These are phyloP conservation scores for Corylus avellana DNA, from an alignment of 306 rosid species.

Conservation along the genomic window DNA sequence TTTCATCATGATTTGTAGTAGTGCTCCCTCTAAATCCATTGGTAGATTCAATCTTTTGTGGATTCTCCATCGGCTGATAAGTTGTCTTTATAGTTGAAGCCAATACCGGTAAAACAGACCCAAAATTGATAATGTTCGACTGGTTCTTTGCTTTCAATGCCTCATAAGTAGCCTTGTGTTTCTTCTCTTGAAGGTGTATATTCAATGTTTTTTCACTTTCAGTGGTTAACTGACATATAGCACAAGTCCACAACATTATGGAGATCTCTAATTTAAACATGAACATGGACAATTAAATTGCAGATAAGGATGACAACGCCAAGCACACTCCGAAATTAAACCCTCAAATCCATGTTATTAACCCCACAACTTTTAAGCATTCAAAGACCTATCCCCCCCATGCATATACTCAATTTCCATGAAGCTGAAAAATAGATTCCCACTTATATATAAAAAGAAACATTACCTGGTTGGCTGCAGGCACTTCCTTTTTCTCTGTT, in stretches of 20 bases:
- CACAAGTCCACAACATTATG: conserved; percentile 39
- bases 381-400: not conserved
- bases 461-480: conserved; percentile 28
- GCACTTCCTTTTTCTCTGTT: conserved; percentile 31
- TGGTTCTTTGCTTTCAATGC: too few species aligned
- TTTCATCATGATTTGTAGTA: too few species aligned
- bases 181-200: conserved; percentile 28
- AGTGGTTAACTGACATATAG: conserved; percentile 40
- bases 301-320: too few species aligned
- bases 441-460: conserved; percentile 10
- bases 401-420: too few species aligned
- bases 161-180: conserved; percentile 24
- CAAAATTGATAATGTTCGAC: too few species aligned
- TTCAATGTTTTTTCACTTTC: not conserved
- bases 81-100: too few species aligned
- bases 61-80: too few species aligned
- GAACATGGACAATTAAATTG: too few species aligned
- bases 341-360: not conserved
- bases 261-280: not conserved
- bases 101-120: too few species aligned
- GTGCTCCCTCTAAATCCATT: too few species aligned
- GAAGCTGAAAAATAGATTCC: not conserved
- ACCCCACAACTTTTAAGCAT: not conserved
- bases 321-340: not conserved
- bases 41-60: too few species aligned